Conservation (phyloP, 352 stramenopile genomes). For the Phytophthora fragariaefolia region DNA sequence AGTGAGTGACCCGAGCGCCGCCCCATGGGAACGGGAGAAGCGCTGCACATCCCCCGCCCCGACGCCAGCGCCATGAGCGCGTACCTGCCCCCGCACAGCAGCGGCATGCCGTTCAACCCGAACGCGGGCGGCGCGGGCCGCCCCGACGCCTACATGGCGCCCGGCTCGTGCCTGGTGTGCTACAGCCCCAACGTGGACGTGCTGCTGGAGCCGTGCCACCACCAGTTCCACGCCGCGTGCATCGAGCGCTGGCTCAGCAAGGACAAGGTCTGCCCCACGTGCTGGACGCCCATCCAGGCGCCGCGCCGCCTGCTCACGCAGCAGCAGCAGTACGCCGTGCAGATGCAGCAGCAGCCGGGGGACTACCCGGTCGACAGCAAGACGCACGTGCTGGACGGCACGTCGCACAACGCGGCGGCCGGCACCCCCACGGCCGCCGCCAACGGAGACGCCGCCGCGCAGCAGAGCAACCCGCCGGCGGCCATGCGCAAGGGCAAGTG, state of each 20-base stretch:
- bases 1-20: not conserved
- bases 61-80: conserved; percentile 30
- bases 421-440: conserved; percentile 3
- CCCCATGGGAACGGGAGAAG: conserved; percentile 46
- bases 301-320: conserved; percentile 55
- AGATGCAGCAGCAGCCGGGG: conserved; percentile 16
- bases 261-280: conserved; percentile 80
- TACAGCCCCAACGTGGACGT: conserved; percentile 50
- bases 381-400: conserved; percentile 29
- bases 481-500: conserved; percentile 95
- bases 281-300: conserved; percentile 74
- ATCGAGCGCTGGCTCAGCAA: conserved; percentile 78
- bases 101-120: conserved; percentile 25
- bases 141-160: conserved; percentile 19
- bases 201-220: conserved; percentile 67
- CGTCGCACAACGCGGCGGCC: conserved; percentile 9
- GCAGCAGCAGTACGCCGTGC: conserved; percentile 25
- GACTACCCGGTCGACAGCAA: conserved; percentile 33
- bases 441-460: conserved; percentile 7
- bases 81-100: conserved; percentile 32
- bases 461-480: conserved; percentile 12
- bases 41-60: conserved; percentile 26
- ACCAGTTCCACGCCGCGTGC: conserved; percentile 83
- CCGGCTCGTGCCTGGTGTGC: conserved; percentile 45
- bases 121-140: conserved; percentile 1